Base-by-base conservation (phyloP, 2,329 filamentous ascomycete species). In the Coniochaeta sp. region DNA sequence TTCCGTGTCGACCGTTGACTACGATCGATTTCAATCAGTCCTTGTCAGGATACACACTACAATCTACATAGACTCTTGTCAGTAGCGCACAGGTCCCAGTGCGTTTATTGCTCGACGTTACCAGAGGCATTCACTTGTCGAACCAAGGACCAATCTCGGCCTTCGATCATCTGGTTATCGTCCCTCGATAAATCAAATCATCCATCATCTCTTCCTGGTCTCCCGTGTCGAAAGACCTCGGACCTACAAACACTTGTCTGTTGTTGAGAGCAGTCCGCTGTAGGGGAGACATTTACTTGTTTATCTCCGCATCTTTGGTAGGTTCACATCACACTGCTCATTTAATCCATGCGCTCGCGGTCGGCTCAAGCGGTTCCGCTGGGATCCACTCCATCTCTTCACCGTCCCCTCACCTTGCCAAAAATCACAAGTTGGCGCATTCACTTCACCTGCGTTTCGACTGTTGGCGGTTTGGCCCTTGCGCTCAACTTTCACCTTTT, bases 211-310 rank as follows among this genome's bases (percentile, higher is more conserved):
- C n/a, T 16, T 38, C 12, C 38, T 40, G 47, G 57, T 55, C 51
- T 53, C 58, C 70, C 55, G 52, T 54, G 59, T 67, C 58, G 60
- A 64, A 58, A 65, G 56, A 65, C 66, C 63, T 58, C 59, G 60
- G 60, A 63, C 60, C 55, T 54, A 50, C 33, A 24, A 10, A 22
- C 51, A 54, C 55, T 60, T 51, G 55, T 60, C 63, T 81, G 8
- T 75, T 79, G 81, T 85, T 83, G 71, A 77, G 66, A 66, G 65
- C 71, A 70, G 64, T 56, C 57, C 53, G 59, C 67, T 72, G 71
- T 74, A 76, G 89, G 90, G 88, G 91, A 95, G 87, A 91, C 91
- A 95, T 96, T 96, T 72, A 86, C 70, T 96, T 95, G 91, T 95
- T 90, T 77, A 88, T 95, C 91, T 95, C 90, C 87, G 82, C 73